These are phyloP conservation scores for Tricholoma furcatifolium DNA, from an alignment of 768 basidiomycete species.

Conservation along the genomic window DNA sequence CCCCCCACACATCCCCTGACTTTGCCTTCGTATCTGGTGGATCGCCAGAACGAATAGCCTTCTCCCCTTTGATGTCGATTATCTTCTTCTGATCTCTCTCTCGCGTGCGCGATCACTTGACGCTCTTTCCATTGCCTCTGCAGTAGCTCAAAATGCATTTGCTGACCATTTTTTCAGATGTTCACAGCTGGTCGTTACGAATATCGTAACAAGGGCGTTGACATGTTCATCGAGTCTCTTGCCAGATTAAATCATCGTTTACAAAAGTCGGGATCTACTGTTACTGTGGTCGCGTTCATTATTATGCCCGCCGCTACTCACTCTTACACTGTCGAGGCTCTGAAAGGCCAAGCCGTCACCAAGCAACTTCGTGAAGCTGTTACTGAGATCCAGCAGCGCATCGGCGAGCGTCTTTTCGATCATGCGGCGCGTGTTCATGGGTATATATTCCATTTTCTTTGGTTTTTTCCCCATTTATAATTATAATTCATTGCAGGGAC, in stretches of 20 bases:
- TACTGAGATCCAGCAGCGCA: slow-evolving; percentile 89
- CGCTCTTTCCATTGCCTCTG: not conserved
- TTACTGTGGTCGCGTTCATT: slow-evolving; percentile 96
- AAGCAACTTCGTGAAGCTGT: slow-evolving; percentile 96
- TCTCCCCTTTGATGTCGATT: too few species aligned
- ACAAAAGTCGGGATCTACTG: slow-evolving; percentile 59
- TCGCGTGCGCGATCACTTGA: not conserved
- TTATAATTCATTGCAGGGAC: slow-evolving; percentile 51
- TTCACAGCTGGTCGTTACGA: slow-evolving; percentile 99
- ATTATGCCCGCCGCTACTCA: slow-evolving; percentile 98
- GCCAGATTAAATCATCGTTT: slow-evolving; percentile 69
- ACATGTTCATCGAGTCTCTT: slow-evolving; percentile 98
- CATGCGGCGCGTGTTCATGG: slow-evolving; percentile 92
- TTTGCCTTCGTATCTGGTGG: not conserved
- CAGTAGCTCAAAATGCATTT: not conserved
- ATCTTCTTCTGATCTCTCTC: not conserved
- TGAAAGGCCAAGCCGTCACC: slow-evolving; percentile 95
- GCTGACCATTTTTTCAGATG: slow-evolving; percentile 49
- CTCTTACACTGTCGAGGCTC: slow-evolving; percentile 95
- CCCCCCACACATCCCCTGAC: not conserved
- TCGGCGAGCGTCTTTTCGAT: slow-evolving; percentile 91
- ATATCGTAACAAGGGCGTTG: slow-evolving; percentile 98
- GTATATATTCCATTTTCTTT: slow-evolving; percentile 37
- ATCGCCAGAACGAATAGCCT: too few species aligned
- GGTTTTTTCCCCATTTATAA: not conserved